Evolutionary conservation across 345 rosid species (phyloP).

Genomic region (Eucalyptus victrix): DNA sequence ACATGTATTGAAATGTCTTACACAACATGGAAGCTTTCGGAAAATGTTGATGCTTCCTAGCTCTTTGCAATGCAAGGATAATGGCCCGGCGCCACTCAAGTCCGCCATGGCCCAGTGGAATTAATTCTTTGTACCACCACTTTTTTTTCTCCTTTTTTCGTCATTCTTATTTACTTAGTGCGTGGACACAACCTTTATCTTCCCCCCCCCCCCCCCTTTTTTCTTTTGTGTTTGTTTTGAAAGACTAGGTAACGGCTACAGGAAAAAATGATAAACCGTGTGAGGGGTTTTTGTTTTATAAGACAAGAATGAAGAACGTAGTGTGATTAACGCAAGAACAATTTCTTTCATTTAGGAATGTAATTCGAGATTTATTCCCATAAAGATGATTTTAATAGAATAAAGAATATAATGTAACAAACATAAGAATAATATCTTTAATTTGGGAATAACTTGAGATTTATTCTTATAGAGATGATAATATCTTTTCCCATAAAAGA

Average conservation of each 20-base stretch:
- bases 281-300: not conserved
- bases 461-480: not conserved
- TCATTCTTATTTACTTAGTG: no score
- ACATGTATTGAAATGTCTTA: accelerated
- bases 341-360: not conserved
- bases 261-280: not conserved
- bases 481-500: not conserved
- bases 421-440: not conserved
- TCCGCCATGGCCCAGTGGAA: no score
- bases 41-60: no score
- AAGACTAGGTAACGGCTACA: not conserved
- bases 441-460: not conserved
- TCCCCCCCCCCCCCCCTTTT: not conserved
- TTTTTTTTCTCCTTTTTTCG: no score
- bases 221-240: not conserved
- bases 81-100: no score
- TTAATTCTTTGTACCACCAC: no score
- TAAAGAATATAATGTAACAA: not conserved
- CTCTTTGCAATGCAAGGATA: no score
- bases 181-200: no score
- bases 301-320: not conserved
- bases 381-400: not conserved
- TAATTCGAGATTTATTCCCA: not conserved
- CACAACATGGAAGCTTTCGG: no score
- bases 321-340: not conserved